Percentiles rank a stretch among this genome's conserved stretches.
Evolutionary conservation across 2,329 filamentous ascomycete genomes (phyloP).

Genomic region (Colletotrichum sp.): DNA sequence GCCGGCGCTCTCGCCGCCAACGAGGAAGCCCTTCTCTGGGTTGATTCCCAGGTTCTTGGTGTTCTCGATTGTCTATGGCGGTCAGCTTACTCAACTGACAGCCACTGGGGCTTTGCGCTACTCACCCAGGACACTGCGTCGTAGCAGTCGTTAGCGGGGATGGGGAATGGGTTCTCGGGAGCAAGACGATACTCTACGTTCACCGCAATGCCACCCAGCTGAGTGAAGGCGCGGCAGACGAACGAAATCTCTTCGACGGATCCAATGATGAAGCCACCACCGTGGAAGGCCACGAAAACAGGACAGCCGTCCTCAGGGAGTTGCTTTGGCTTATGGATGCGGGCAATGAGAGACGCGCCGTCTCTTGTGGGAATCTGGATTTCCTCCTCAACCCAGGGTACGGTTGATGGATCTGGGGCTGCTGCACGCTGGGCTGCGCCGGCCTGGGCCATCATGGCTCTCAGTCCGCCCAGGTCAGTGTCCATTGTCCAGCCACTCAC

Average conservation of each 20-base stretch:
- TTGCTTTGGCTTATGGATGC: constrained; percentile 26
- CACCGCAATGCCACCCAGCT: constrained; percentile 30
- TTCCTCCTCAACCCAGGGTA: constrained; percentile 26
- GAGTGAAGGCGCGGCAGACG: constrained; percentile 29
- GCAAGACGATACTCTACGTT: constrained; percentile 32
- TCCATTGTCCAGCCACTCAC: constrained; percentile 24
- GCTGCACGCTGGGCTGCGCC: constrained; percentile 5
- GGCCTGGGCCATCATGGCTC: constrained; percentile 21
- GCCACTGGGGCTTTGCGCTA: background rate
- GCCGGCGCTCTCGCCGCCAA: constrained; percentile 32
- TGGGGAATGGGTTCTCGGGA: constrained; percentile 32
- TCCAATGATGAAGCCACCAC: constrained; percentile 31
- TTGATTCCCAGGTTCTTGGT: constrained; percentile 26
- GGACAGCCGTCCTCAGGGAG: constrained; percentile 23
- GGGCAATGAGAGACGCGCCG: constrained; percentile 21
- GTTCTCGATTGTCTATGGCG: constrained; percentile 23
- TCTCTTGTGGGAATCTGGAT: constrained; percentile 27
- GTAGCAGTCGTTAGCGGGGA: constrained; percentile 31
- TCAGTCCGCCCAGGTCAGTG: constrained; percentile 26
- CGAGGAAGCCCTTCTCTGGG: constrained; percentile 26
- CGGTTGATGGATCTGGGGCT: constrained; percentile 14
- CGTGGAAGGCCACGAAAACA: constrained; percentile 30
- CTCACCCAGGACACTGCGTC: constrained; percentile 31
- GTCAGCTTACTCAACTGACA: background rate
- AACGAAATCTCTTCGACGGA: constrained; percentile 27